Conservation (phyloP, 2,329 filamentous ascomycete species). For the Elsinoe ampelina region DNA sequence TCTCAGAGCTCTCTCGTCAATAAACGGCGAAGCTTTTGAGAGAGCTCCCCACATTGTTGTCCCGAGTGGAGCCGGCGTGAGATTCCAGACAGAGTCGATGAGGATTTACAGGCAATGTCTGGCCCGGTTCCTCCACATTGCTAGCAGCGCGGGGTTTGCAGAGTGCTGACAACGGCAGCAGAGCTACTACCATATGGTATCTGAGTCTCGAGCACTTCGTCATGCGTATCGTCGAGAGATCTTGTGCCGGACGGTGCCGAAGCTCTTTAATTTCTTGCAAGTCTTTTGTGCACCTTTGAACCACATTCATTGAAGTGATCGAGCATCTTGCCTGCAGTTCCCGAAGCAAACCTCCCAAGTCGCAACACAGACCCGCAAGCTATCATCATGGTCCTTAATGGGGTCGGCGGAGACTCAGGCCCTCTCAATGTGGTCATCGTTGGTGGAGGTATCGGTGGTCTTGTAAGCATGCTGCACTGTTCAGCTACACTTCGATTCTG, state of each 20-base stretch:
- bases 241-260: slow-evolving; percentile 3
- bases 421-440: slow-evolving; percentile 21
- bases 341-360: neutral
- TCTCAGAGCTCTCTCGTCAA: neutral
- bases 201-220: neutral
- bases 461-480: slow-evolving; percentile 10
- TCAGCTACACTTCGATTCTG: neutral
- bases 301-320: neutral
- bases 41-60: neutral
- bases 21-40: neutral
- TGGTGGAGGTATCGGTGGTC: slow-evolving; percentile 25
- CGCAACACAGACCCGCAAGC: neutral
- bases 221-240: neutral
- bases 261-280: neutral
- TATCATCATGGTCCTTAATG: slow-evolving; percentile 5
- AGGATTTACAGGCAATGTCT: no score
- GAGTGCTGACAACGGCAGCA: slow-evolving; percentile 1
- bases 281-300: neutral
- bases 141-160: neutral
- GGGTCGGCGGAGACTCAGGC: neutral
- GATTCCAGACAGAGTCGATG: no score
- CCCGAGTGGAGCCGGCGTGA: neutral
- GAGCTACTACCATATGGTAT: neutral
- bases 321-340: neutral
- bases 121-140: no score